Percentiles rank a stretch among this genome's conserved stretches.
Evolutionary conservation across 2,329 filamentous ascomycete species (phyloP).

Genomic region (Paradendryphiella salina): DNA sequence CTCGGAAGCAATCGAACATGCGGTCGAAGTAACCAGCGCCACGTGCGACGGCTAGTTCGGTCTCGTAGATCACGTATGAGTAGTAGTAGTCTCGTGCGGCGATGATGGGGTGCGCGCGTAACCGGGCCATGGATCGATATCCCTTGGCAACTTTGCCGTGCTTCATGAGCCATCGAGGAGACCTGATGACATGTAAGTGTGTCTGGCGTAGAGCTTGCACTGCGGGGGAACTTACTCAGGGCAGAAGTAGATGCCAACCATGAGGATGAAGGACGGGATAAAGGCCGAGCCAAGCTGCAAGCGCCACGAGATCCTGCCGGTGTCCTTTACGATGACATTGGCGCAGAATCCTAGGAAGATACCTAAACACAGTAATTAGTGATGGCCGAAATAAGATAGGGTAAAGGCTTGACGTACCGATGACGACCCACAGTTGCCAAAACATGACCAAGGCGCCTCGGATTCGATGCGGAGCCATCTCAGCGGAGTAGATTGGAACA

Average conservation of each 20-base stretch:
- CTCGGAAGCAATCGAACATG: slow-evolving; percentile 54
- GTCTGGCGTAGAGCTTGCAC: too few species aligned
- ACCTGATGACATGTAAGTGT: slow-evolving; percentile 15
- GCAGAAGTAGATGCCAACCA: slow-evolving; percentile 43
- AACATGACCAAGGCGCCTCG: slow-evolving; percentile 48
- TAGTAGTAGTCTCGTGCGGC: slow-evolving; percentile 47
- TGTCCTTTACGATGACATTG: slow-evolving; percentile 53
- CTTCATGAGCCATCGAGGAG: slow-evolving; percentile 48
- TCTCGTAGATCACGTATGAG: slow-evolving; percentile 41
- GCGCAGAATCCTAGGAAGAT: slow-evolving; percentile 54
- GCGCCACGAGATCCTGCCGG: slow-evolving; percentile 42
- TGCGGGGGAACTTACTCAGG: slow-evolving; percentile 31
- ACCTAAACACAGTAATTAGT: slow-evolving; percentile 30
- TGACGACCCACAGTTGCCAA: slow-evolving; percentile 47
- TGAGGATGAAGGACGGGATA: slow-evolving; percentile 46
- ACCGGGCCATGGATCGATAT: slow-evolving; percentile 53
- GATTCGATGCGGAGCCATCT: slow-evolving; percentile 41
- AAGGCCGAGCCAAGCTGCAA: slow-evolving; percentile 48
- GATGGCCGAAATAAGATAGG: slow-evolving; percentile 16
- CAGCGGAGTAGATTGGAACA: slow-evolving; percentile 42
- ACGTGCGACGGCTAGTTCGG: slow-evolving; percentile 42
- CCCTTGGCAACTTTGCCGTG: slow-evolving; percentile 46
- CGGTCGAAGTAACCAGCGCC: slow-evolving; percentile 48
- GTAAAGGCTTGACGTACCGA: slow-evolving; percentile 21
- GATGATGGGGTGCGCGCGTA: slow-evolving; percentile 47